Evolutionary conservation across 352 stramenopile species (phyloP).

Genomic region (Aphanomyces astaci): DNA sequence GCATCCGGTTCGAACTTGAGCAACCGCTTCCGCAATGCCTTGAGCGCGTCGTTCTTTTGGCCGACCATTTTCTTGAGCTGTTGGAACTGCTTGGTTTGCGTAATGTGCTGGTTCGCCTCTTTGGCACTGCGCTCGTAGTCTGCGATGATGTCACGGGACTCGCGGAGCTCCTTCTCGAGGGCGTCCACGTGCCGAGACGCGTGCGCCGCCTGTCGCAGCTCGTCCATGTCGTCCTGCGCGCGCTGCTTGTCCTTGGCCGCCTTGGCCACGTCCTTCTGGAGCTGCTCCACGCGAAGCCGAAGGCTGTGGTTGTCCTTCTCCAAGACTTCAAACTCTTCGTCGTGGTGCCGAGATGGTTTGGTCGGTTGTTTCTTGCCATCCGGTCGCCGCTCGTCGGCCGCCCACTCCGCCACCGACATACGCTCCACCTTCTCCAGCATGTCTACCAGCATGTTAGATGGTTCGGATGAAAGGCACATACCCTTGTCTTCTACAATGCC

Average conservation of each 20-base stretch:
- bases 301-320: conserved; percentile 24
- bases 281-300: conserved; percentile 22
- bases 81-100: conserved; percentile 78
- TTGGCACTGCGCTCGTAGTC: conserved; percentile 51
- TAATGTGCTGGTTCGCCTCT: conserved; percentile 54
- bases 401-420: conserved; percentile 65
- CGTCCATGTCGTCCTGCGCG: conserved; percentile 55
- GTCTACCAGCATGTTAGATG: conserved; percentile 24
- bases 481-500: conserved; percentile 52
- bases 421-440: conserved; percentile 69
- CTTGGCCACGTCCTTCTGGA: conserved; percentile 25
- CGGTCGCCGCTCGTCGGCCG: conserved; percentile 28
- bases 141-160: conserved; percentile 42
- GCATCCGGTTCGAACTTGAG: conserved; percentile 68
- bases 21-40: conserved; percentile 51
- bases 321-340: conserved; percentile 33
- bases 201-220: conserved; percentile 46
- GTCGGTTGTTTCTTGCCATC: conserved; percentile 23
- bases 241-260: conserved; percentile 31
- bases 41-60: conserved; percentile 76
- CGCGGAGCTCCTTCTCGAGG: conserved; percentile 46
- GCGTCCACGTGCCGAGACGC: conserved; percentile 44
- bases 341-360: background rate
- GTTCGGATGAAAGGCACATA: too few relatives aligned
- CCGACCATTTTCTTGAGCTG: conserved; percentile 74